phyloP scores from a whole-genome alignment of 2,329 filamentous ascomycete genomes.

The Diaporthe sp. region DNA sequence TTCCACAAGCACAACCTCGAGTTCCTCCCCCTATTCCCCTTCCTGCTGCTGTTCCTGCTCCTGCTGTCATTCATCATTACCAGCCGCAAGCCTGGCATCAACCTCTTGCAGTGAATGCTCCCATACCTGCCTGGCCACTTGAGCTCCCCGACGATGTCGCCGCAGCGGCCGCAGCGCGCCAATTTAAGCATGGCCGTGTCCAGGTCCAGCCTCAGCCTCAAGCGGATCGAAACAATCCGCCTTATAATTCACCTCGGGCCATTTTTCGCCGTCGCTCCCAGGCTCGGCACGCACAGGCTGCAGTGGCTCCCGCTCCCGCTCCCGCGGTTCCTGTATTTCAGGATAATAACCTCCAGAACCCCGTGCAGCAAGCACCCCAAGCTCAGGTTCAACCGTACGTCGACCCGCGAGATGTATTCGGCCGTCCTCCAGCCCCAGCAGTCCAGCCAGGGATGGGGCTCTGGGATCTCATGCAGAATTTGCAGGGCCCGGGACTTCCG shows the following conservation, averaged over 20 bases:
- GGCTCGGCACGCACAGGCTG: not conserved
- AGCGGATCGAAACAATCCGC: not conserved
- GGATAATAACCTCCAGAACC: not conserved
- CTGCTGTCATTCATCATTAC: not conserved
- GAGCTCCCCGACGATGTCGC: not conserved
- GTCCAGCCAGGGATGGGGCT: not conserved
- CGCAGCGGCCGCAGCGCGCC: not conserved
- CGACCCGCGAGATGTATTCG: conserved; percentile 1
- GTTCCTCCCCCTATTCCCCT: not conserved
- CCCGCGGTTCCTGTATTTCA: not conserved
- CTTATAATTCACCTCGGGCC: not conserved
- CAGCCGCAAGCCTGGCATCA: not conserved
- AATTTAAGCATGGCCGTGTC: not conserved
- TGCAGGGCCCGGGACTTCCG: not conserved
- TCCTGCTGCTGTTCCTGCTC: not conserved
- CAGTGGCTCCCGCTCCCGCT: too few species aligned
- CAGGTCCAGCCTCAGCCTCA: not conserved
- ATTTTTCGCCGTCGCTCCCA: not conserved
- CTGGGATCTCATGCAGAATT: not conserved
- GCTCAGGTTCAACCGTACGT: not conserved
- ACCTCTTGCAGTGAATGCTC: not conserved
- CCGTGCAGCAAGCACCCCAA: not conserved
- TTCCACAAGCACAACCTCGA: not conserved
- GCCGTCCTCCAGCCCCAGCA: not conserved
- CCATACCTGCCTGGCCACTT: not conserved